Conservation (phyloP, 345 rosid genomes). For the Brassica carinata region DNA sequence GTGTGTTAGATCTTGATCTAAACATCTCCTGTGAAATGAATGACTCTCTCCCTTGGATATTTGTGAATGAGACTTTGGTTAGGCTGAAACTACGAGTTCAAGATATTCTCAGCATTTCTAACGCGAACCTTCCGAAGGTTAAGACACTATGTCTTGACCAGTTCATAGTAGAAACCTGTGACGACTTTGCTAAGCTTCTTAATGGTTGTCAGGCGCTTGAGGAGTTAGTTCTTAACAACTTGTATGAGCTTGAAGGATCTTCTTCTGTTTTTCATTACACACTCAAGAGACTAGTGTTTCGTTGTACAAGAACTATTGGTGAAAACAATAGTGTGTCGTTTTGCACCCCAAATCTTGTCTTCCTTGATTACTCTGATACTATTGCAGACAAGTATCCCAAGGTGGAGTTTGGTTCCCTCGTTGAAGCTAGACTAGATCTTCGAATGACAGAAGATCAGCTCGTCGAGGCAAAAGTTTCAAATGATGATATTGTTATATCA, state of each 20-base stretch:
- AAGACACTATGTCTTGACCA: neutral
- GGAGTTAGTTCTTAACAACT: neutral
- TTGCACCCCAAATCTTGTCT: conserved; percentile 12
- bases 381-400: neutral
- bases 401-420: conserved; percentile 10
- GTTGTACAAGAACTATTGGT: neutral
- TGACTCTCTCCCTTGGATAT: neutral
- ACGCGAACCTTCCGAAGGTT: neutral
- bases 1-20: conserved; percentile 5
- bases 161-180: too few relatives aligned
- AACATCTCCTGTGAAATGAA: neutral
- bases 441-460: neutral
- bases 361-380: neutral
- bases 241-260: neutral
- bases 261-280: neutral
- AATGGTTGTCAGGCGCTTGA: neutral
- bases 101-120: neutral
- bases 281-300: neutral
- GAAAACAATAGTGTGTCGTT: neutral
- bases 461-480: neutral
- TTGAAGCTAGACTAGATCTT: conserved; percentile 20
- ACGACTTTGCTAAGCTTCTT: neutral
- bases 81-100: neutral
- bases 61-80: conserved; percentile 15
- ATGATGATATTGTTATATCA: neutral